These are phyloP conservation scores for Emergomyces pasteurianus DNA, from an alignment of 2,329 filamentous ascomycete genomes.

Conservation along the genomic window DNA sequence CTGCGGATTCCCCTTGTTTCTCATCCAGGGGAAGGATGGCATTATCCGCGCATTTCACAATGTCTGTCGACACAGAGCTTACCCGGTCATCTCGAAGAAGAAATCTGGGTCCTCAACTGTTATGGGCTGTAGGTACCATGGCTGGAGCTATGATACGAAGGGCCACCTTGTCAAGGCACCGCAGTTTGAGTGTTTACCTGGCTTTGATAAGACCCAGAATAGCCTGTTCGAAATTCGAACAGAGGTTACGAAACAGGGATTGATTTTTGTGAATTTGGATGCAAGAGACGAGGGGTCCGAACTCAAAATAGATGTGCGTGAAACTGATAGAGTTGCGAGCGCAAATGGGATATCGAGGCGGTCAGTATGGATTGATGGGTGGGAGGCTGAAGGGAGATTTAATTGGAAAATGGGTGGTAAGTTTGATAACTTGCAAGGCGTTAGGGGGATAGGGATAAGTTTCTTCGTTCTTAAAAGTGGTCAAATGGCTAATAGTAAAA, in stretches of 20 bases:
- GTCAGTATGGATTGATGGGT: conserved; percentile 19
- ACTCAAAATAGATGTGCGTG: neutral
- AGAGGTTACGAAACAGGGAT: conserved; percentile 13
- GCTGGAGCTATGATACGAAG: conserved; percentile 49
- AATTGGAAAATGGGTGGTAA: conserved; percentile 26
- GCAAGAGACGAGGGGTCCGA: conserved; percentile 6
- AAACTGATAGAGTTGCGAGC: conserved; percentile 9
- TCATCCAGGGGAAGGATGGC: conserved; percentile 40
- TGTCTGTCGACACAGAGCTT: conserved; percentile 50
- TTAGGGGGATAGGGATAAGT: neutral
- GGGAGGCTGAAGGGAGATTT: conserved; percentile 17
- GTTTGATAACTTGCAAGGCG: neutral
- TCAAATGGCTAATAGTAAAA: neutral
- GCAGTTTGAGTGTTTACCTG: conserved; percentile 43
- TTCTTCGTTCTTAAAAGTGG: neutral
- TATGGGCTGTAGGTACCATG: conserved; percentile 50
- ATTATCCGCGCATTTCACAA: conserved; percentile 51
- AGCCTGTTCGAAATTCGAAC: conserved; percentile 36
- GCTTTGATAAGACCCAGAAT: conserved; percentile 47
- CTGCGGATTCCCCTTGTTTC: conserved; percentile 46
- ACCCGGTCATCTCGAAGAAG: conserved; percentile 41
- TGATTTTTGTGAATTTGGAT: conserved; percentile 20
- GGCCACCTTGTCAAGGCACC: conserved; percentile 50
- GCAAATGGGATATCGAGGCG: conserved; percentile 4
- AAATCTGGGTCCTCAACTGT: conserved; percentile 40